Base-by-base conservation (phyloP, 129 eudicot species). In the Escallonia rubra region DNA sequence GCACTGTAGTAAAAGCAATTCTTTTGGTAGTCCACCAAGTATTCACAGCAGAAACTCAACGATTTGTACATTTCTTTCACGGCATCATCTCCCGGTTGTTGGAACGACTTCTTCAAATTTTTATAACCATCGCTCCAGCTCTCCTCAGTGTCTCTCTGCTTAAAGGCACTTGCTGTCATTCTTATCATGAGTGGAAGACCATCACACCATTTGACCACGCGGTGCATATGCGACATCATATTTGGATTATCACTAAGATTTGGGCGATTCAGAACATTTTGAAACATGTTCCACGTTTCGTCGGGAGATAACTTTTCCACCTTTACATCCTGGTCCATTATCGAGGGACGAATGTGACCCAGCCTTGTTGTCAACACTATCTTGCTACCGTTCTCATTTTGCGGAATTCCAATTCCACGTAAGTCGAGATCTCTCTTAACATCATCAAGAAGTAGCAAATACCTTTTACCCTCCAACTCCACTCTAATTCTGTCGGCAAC, bases 1-100 rank as follows among this genome's bases (percentile, higher is more conserved):
- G 82, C 78, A 68, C 82, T 68, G 44, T 73, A 78, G 41, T 67
- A 60, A 73, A 78, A 78, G 42, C 82, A 78, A 1, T 72, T 66
- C 60, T 73, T 73, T 49, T 73, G 74, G 46, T 45, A 75, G 7
- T n/a, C 53, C 59, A 67, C 56, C 72, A 78, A 68, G 57, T 55
- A 57, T 63, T 72, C 71, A 73, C 67, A 73, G 23, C 79, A 72
- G 65, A 72, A 78, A 4, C 69, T 68, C 39, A 73, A 73, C 65
- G 62, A 38, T 52, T 52, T 58, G 38, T 64, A 62, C 75, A 78
- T 61, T 4, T 71, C 65, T 48, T 56, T 34, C 23, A 66, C 39
- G 47, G 43, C 65, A 12, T 48, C 61, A 43, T 78, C 67, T 68
- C 78, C 78, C 55, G 67, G 54, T 52, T 61, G 61, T 0, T 71